A percentile compares a stretch with the other conserved stretches of the same genome.
phyloP scores from a whole-genome alignment of 2,329 filamentous ascomycete species.

The Dothistroma septosporum region DNA sequence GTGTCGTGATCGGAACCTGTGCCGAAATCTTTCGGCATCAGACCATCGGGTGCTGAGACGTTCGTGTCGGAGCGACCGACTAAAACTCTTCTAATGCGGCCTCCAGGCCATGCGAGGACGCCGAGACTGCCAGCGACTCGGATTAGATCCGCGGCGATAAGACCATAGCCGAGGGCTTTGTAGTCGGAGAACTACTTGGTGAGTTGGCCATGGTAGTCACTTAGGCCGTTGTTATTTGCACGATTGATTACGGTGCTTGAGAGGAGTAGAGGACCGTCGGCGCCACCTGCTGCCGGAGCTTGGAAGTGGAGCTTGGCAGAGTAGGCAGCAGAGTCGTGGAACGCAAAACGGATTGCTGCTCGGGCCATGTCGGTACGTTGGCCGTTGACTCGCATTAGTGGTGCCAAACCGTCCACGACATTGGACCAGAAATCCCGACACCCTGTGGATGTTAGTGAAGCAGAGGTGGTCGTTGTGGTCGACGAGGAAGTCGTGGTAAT shows the following conservation, averaged over 20 bases:
- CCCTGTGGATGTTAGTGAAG: slow-evolving; percentile 10
- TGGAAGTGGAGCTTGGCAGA: slow-evolving; percentile 21
- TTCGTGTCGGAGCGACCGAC: slow-evolving; percentile 48
- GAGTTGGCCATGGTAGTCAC: slow-evolving; percentile 40
- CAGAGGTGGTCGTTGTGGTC: slow-evolving; percentile 7
- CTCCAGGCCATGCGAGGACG: slow-evolving; percentile 50
- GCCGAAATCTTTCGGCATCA: slow-evolving; percentile 44
- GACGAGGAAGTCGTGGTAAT: slow-evolving; percentile 6
- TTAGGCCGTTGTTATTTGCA: slow-evolving; percentile 45
- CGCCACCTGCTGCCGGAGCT: slow-evolving; percentile 35
- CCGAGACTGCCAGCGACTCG: slow-evolving; percentile 48
- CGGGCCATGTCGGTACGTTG: slow-evolving; percentile 34
- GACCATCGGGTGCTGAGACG: slow-evolving; percentile 40
- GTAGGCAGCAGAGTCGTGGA: slow-evolving; percentile 33
- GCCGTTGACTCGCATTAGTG: slow-evolving; percentile 20
- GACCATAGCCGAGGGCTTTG: slow-evolving; percentile 18
- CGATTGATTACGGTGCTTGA: slow-evolving; percentile 35
- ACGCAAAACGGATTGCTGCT: slow-evolving; percentile 35
- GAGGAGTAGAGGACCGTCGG: slow-evolving; percentile 42
- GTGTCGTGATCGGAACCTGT: slow-evolving; percentile 36
- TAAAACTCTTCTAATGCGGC: slow-evolving; percentile 49
- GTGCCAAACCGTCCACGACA: slow-evolving; percentile 31
- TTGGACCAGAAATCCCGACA: slow-evolving; percentile 33
- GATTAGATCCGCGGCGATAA: slow-evolving; percentile 54
- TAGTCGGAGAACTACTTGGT: slow-evolving; percentile 37